Base-by-base conservation (phyloP, 257 asterid species). In the Linderniella brevidens region DNA sequence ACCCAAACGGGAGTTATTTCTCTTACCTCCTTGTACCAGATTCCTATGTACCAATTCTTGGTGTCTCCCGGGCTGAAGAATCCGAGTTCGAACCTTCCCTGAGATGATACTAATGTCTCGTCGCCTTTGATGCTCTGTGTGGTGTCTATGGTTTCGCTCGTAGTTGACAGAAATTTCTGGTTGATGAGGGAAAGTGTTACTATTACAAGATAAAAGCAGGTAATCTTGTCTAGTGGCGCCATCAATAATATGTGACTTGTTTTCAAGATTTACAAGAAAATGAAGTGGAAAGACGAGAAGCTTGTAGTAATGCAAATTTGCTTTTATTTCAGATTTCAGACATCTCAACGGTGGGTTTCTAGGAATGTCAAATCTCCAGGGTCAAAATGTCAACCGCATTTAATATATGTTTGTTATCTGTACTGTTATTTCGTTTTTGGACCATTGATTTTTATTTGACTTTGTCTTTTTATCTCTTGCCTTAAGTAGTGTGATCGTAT, bases 41-140 rank as follows among this genome's bases (percentile, higher is more conserved):
- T 50, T 49, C 66, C 66, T 8, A 59, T 19, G 48, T 59, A 59
- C n/a, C 32, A 12, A 8, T 39, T 41, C 0, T 13, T 32, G 17
- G 56, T 37, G 41, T 8, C 29, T 5, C 61, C 66, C 0, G 25
- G 50, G 18, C 51, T 41, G 54, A 63, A 56, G 51, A 68, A 63
- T 18, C 70, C 70, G 53, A 64, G 45, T 9, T 44, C 62, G 60
- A 68, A 68, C 6, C 19, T 48, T 38, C 53, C 46, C 43, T 59
- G 60, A 8, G 67, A 32, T 0, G 75, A 68, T 17, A 64, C 37
- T 37, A 64, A 49, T 16, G 41, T 53, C 41, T 38, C 35, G 43
- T 56, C 58, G 12, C 39, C 55, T 8, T 25, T 56, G 46, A 68
- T 47, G 46, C 39, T 18, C 36, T 59, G 67, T 55, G 37, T 20